Percentiles rank a stretch among this genome's conserved stretches.
Conservation (phyloP, 2,329 filamentous ascomycete genomes). For the Fusarium mangiferae region DNA sequence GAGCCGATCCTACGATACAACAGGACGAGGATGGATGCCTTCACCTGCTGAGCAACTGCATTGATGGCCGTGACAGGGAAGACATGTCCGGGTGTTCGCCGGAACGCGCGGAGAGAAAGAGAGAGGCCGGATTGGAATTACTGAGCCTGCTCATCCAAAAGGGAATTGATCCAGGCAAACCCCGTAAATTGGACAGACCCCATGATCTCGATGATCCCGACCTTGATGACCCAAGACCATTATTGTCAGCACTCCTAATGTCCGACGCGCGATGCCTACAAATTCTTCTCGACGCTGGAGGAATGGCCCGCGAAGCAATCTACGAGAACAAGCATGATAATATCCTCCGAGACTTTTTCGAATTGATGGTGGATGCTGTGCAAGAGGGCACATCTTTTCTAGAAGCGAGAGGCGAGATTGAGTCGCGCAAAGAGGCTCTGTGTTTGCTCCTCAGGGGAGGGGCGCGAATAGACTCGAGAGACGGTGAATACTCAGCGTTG, state of each 20-base stretch:
- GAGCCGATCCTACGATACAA: not conserved
- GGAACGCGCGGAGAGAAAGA: not conserved
- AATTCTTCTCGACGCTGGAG: not conserved
- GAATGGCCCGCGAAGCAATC: not conserved
- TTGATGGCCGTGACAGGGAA: not conserved
- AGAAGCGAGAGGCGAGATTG: not conserved
- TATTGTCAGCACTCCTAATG: not conserved
- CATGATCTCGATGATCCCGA: accelerated
- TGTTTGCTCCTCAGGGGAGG: not conserved
- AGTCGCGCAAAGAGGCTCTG: not conserved
- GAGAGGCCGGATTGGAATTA: not conserved
- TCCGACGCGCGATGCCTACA: not conserved
- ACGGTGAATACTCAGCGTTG: not conserved
- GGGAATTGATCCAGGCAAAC: not conserved
- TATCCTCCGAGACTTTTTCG: not conserved
- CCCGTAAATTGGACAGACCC: not conserved
- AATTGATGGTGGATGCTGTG: not conserved
- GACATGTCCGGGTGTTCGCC: not conserved
- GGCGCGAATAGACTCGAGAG: not conserved
- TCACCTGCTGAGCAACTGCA: not conserved
- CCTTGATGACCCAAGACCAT: not conserved
- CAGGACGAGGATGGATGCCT: not conserved
- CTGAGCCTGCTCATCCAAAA: not conserved
- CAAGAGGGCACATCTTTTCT: accelerated
- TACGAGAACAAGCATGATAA: not conserved